A percentile compares a stretch with the other conserved stretches of the same genome.
Evolutionary conservation across 108 stramenopile species (phyloP).

Genomic region (Discostella pseudostelligera): DNA sequence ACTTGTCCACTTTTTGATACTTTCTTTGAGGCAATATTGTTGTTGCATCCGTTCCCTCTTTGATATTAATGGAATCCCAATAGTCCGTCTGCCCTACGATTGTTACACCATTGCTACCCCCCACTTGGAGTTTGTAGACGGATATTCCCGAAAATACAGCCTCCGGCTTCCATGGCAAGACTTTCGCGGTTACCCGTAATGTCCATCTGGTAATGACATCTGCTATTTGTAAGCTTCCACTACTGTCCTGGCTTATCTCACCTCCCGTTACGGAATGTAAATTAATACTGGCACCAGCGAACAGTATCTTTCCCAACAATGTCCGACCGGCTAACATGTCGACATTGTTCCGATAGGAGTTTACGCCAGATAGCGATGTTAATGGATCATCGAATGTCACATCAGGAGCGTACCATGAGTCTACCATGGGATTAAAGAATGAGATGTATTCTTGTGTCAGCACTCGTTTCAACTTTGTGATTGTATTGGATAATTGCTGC

Average conservation of each 20-base stretch:
- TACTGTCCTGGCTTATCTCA: conserved; percentile 18
- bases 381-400: conserved; percentile 89
- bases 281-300: conserved; percentile 86
- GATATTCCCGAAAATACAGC: conserved; percentile 92
- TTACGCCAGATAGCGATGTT: conserved; percentile 77
- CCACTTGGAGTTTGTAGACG: conserved; percentile 75
- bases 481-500: conserved; percentile 20
- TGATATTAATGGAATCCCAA: conserved; percentile 93
- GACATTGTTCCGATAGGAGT: conserved; percentile 86
- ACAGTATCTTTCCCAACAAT: conserved; percentile 78
- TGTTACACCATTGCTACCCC: conserved; percentile 55
- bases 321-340: conserved; percentile 92
- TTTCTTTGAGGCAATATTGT: conserved; percentile 20
- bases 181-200: conserved; percentile 78
- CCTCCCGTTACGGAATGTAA: conserved; percentile 87
- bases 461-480: conserved; percentile 63
- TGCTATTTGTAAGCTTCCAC: conserved; percentile 31
- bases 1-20: conserved; percentile 68
- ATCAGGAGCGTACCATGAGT: conserved; percentile 70
- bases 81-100: conserved; percentile 85
- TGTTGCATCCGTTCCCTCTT: background rate
- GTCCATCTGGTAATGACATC: conserved; percentile 91
- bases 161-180: conserved; percentile 89
- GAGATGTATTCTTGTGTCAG: conserved; percentile 84
- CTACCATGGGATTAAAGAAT: conserved; percentile 92